Evolutionary conservation across 495 filamentous ascomycete species (phyloP).

Genomic region (Thozetella sp.): DNA sequence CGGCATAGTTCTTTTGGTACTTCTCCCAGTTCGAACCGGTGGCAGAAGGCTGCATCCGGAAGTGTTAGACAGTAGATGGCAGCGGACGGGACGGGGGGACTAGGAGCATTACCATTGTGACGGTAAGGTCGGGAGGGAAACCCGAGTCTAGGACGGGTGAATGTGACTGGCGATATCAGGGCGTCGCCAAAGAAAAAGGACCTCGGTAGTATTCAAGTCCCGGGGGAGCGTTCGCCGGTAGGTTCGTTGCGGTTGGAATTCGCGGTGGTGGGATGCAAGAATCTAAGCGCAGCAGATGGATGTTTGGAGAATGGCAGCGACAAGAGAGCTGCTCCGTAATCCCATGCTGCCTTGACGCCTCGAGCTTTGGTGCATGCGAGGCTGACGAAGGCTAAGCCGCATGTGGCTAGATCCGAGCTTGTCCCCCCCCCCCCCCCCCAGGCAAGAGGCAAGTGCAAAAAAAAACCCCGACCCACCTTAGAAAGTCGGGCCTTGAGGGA

Average conservation of each 20-base stretch:
- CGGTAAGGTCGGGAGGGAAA: not conserved
- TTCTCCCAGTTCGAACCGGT: conserved; percentile 96
- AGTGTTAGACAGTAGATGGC: conserved; percentile 17
- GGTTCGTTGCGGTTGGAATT: not conserved
- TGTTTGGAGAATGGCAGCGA: not conserved
- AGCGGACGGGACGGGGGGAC: not conserved
- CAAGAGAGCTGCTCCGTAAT: conserved; percentile 16
- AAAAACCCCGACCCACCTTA: conserved; percentile 4
- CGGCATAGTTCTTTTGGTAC: conserved; percentile 93
- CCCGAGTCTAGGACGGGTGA: too few relatives aligned
- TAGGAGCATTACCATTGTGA: conserved; percentile 9
- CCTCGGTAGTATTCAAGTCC: too few relatives aligned
- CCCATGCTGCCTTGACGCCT: conserved; percentile 15
- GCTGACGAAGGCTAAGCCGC: conserved; percentile 7
- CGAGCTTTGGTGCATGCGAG: conserved; percentile 10
- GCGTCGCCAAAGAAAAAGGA: too few relatives aligned
- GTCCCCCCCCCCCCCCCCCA: not conserved
- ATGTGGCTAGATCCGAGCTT: not conserved
- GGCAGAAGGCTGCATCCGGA: conserved; percentile 76
- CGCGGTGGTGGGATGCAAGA: not conserved
- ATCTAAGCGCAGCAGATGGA: not conserved
- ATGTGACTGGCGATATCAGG: too few relatives aligned
- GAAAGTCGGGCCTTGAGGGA: not conserved
- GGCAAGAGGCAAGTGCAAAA: not conserved
- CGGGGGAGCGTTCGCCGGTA: not conserved